These are phyloP conservation scores for Phytophthora uliginosa DNA, from an alignment of 352 stramenopile species.

Conservation along the genomic window DNA sequence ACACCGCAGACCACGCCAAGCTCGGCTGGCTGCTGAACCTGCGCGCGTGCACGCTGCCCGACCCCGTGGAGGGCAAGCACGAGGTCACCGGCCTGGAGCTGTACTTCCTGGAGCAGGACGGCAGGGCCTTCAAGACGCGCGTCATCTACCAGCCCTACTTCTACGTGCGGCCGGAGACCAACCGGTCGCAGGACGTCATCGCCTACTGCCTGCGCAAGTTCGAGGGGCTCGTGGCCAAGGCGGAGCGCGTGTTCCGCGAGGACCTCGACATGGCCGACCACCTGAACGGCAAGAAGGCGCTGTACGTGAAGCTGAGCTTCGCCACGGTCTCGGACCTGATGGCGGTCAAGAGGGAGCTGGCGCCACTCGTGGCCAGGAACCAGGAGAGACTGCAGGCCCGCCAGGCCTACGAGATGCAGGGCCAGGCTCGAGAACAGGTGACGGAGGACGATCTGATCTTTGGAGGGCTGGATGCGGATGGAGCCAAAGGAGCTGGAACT, in stretches of 20 bases:
- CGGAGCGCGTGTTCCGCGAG: slow-evolving; percentile 83
- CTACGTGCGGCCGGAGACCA: slow-evolving; percentile 88
- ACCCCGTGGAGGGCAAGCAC: slow-evolving; percentile 64
- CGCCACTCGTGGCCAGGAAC: slow-evolving; percentile 74
- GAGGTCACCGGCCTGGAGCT: slow-evolving; percentile 95
- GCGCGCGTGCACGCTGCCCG: slow-evolving; percentile 64
- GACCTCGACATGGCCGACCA: slow-evolving; percentile 94
- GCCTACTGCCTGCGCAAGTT: slow-evolving; percentile 89
- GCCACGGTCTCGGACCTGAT: slow-evolving; percentile 81
- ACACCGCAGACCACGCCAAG: slow-evolving; percentile 13
- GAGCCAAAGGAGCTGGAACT: slow-evolving; percentile 27
- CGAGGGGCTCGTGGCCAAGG: slow-evolving; percentile 85
- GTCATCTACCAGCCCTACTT: slow-evolving; percentile 98
- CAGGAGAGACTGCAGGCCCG: slow-evolving; percentile 64
- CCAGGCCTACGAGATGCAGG: slow-evolving; percentile 81
- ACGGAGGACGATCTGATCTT: slow-evolving; percentile 59
- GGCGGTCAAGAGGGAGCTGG: slow-evolving; percentile 69
- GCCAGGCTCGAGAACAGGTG: slow-evolving; percentile 43
- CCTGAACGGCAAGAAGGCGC: slow-evolving; percentile 84
- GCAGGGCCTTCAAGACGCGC: slow-evolving; percentile 96
- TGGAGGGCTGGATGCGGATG: slow-evolving; percentile 29
- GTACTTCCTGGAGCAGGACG: slow-evolving; percentile 97
- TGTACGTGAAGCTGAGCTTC: slow-evolving; percentile 95
- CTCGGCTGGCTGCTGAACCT: slow-evolving; percentile 86
- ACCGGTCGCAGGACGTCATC: slow-evolving; percentile 77